Conservation (phyloP, 768 basidiomycete species). For the Leccinum truebloodii region DNA sequence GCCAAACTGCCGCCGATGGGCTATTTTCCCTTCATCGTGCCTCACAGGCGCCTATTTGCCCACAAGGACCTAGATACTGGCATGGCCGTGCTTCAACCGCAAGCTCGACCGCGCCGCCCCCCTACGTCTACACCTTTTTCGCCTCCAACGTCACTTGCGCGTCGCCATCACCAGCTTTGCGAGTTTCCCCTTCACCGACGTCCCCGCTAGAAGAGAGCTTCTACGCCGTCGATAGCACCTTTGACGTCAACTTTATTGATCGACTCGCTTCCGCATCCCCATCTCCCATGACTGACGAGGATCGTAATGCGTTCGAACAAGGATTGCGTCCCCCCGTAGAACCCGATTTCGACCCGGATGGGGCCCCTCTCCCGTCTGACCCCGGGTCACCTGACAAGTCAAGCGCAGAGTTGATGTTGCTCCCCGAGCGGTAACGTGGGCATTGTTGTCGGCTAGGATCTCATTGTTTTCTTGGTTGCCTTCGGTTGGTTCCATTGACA, state of each 20-base stretch:
- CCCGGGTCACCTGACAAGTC: slow-evolving; percentile 48
- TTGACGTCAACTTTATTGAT: slow-evolving; percentile 43
- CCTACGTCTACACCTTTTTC: slow-evolving; percentile 50
- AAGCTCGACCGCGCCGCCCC: slow-evolving; percentile 18
- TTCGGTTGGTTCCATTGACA: slow-evolving; percentile 15
- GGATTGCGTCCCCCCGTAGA: slow-evolving; percentile 17
- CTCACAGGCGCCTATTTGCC: slow-evolving; percentile 30
- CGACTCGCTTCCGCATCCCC: slow-evolving; percentile 40
- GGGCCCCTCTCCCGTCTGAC: slow-evolving; percentile 37
- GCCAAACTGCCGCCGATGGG: slow-evolving; percentile 54
- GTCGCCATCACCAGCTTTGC: slow-evolving; percentile 13
- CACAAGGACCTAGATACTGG: slow-evolving; percentile 47
- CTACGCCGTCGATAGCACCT: slow-evolving; percentile 25
- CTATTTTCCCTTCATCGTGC: slow-evolving; percentile 32
- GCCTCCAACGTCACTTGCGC: slow-evolving; percentile 42
- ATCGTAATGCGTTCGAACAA: slow-evolving; percentile 20
- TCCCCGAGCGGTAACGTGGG: slow-evolving; percentile 44
- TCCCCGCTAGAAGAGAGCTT: slow-evolving; percentile 21
- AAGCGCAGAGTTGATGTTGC: slow-evolving; percentile 39
- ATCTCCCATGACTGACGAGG: slow-evolving; percentile 37
- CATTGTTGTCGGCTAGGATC: neutral
- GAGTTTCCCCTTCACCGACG: neutral
- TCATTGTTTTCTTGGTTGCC: neutral
- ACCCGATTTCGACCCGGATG: slow-evolving; percentile 44
- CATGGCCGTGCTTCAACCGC: slow-evolving; percentile 28